Conservation (phyloP, 305 asterid species). For the Fraxinus xanthoxyloides region DNA sequence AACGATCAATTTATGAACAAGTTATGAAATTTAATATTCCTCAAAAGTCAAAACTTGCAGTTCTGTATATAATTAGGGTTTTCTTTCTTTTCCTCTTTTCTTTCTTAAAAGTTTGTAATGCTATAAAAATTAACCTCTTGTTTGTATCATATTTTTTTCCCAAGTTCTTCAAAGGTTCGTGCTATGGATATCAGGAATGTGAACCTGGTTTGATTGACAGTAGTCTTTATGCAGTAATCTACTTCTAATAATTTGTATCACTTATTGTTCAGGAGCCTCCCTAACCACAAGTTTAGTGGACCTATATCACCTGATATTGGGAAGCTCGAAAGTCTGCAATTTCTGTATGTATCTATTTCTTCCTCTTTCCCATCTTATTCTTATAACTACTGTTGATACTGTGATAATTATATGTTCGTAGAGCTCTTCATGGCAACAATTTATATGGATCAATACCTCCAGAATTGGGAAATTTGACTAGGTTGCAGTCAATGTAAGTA, state of each 20-base stretch:
- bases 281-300: slow-evolving; percentile 90
- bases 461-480: slow-evolving; percentile 83
- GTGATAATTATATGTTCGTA: slow-evolving; percentile 35
- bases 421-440: slow-evolving; percentile 91
- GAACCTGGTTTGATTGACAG: not conserved
- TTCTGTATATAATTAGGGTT: not conserved
- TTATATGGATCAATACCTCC: slow-evolving; percentile 89
- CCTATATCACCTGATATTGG: slow-evolving; percentile 83
- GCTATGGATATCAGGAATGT: slow-evolving; percentile 8
- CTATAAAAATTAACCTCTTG: not conserved
- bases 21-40: not conserved
- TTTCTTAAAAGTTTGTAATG: not conserved
- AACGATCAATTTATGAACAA: not conserved
- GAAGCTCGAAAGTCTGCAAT: slow-evolving; percentile 74
- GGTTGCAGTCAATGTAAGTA: slow-evolving; percentile 84
- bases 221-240: slow-evolving; percentile 18
- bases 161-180: not conserved
- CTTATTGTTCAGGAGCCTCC: slow-evolving; percentile 72
- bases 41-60: not conserved
- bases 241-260: slow-evolving; percentile 24
- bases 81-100: slow-evolving; percentile 10
- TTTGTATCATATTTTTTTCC: not conserved
- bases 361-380: slow-evolving; percentile 10
- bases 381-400: slow-evolving; percentile 20
- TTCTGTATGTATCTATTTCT: slow-evolving; percentile 60